Conservation (phyloP, 2,329 filamentous ascomycete genomes). For the Calonectria hawksworthii region DNA sequence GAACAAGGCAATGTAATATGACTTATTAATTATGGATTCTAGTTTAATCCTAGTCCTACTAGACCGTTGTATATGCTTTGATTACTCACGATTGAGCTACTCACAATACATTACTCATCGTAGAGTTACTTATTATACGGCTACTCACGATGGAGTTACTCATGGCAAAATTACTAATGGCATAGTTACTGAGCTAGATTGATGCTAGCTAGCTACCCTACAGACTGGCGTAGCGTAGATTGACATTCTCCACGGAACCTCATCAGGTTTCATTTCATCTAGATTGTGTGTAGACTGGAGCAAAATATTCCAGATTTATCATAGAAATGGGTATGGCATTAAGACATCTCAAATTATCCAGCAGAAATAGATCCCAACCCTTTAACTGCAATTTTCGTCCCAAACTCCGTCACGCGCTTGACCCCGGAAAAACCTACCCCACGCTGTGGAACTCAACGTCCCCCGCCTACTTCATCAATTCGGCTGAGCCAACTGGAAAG, state of each 20-base stretch:
- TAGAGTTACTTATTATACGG: too few species aligned
- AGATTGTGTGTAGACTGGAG: neutral
- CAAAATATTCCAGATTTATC: neutral
- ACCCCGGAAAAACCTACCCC: neutral
- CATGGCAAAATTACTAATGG: too few species aligned
- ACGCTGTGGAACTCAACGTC: neutral
- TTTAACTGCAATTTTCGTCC: neutral
- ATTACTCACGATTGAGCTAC: too few species aligned
- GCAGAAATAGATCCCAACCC: neutral
- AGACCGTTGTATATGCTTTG: neutral
- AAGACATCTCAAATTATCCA: neutral
- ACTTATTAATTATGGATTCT: neutral
- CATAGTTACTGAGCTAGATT: neutral
- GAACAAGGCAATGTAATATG: neutral
- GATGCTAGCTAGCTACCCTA: neutral
- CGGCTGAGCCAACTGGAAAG: neutral
- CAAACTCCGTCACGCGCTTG: neutral
- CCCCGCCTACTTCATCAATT: neutral
- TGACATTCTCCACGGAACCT: neutral
- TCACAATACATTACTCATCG: too few species aligned
- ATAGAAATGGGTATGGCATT: neutral
- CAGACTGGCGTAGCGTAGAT: neutral
- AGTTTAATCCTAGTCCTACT: neutral
- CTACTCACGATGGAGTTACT: too few species aligned
- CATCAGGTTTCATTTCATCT: neutral